These are phyloP conservation scores for Eucalyptus pauciflora DNA, from an alignment of 345 rosid genomes.

Conservation along the genomic window DNA sequence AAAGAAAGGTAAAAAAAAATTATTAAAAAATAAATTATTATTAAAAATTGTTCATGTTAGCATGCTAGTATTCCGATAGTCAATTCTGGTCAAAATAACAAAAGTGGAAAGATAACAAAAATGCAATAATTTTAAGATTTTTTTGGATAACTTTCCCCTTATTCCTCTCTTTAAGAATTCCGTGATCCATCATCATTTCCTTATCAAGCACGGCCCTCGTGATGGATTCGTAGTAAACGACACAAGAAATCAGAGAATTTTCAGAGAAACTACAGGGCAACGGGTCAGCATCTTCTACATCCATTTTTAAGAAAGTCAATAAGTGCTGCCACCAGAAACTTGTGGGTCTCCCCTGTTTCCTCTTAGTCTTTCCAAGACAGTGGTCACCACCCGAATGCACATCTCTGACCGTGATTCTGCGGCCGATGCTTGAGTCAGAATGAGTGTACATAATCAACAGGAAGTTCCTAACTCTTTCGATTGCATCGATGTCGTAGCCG, in stretches of 20 bases:
- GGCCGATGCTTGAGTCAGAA: neutral
- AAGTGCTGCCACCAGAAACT: neutral
- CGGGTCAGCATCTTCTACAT: neutral
- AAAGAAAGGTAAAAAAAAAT: too few relatives aligned
- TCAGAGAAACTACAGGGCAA: neutral
- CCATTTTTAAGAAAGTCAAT: neutral
- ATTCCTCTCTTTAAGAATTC: neutral
- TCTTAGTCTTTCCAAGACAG: neutral
- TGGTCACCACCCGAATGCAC: neutral
- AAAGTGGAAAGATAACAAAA: accelerated
- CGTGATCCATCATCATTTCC: neutral
- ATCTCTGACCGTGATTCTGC: neutral
- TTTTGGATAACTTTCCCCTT: too few relatives aligned
- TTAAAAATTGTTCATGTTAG: accelerated
- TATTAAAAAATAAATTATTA: accelerated
- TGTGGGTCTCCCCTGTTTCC: neutral
- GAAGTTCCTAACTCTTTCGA: neutral
- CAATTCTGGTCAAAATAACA: too few relatives aligned
- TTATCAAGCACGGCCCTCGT: neutral
- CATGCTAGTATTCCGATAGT: accelerated
- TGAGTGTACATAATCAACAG: neutral
- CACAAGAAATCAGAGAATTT: neutral
- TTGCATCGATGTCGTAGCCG: neutral
- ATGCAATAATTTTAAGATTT: too few relatives aligned
- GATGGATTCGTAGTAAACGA: neutral